Base-by-base conservation (phyloP, 2,329 filamentous ascomycete genomes). In the Colletotrichum sp. region DNA sequence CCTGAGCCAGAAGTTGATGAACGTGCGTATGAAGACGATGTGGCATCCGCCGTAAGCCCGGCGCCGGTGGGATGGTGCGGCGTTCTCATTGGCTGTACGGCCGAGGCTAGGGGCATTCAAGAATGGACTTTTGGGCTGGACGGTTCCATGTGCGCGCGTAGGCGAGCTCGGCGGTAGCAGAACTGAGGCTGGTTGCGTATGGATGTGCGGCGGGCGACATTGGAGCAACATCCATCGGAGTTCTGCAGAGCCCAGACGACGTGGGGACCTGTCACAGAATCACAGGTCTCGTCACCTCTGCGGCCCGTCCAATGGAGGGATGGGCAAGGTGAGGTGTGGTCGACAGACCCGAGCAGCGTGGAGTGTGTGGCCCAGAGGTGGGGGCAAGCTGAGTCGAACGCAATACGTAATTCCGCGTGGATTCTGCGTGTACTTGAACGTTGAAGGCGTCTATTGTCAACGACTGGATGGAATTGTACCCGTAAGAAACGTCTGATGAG, bases 371-470 rank as follows among this genome's bases (percentile, higher is more conserved):
- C 60, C 60, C 26, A 48, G 60, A 52, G 65, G 71, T 71, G 71
- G 67, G 71, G 71, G 67, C 68, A n/a, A 24, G 56, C 68, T 66
- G 67, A 74, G 71, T 71, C 48, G 67, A 74, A 65, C 26, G 16
- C 15, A 66, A 38, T 66, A 66, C 67, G 52, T 74, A 71, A 66
- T 48, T 52, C 48, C 13, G 34, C 26, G 69, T 66, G 43, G 43
- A 15, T 60, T 69, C 55, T 43, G 58, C 48, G 58, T 65, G 56
- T 62, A 48, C 30, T 21, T 52, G 43, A 52, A 21, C 2, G 65
- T 43, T 43, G 36, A 43, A 43, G 43, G 55, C 55, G 58, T 64
- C 32, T 65, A 68, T 16, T 34, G 32, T 36, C n/a, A 21, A 62
- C 12, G n/a, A 21, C 26, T 32, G 13, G 18, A 21, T 28, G 18